Conservation (phyloP, 2,329 filamentous ascomycete species). For the Grosmannia penicillata region DNA sequence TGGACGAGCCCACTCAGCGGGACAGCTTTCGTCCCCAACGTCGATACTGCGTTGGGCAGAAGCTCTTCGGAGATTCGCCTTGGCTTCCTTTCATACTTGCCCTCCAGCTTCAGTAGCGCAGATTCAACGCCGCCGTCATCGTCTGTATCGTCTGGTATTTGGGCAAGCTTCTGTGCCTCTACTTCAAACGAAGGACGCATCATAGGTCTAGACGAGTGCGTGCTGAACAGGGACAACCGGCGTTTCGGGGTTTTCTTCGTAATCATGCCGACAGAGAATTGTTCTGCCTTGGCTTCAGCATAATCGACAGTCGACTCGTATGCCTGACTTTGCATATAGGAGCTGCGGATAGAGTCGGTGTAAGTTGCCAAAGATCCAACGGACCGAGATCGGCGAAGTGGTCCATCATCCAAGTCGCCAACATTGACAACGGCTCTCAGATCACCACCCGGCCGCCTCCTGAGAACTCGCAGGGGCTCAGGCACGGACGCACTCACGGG, state of each 20-base stretch:
- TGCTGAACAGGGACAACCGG: conserved; percentile 41
- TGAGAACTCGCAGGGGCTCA: conserved; percentile 45
- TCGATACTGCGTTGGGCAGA: neutral
- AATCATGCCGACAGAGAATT: conserved; percentile 42
- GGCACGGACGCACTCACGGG: conserved; percentile 30
- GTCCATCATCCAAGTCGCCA: conserved; percentile 38
- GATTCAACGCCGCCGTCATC: conserved; percentile 83
- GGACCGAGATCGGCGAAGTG: conserved; percentile 38
- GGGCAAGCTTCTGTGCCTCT: conserved; percentile 73
- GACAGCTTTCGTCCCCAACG: neutral
- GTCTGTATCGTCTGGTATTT: conserved; percentile 67
- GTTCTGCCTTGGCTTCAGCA: conserved; percentile 23
- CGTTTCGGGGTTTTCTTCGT: conserved; percentile 33
- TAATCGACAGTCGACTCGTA: conserved; percentile 25
- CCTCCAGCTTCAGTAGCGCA: conserved; percentile 83
- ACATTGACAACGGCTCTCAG: conserved; percentile 53
- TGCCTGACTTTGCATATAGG: conserved; percentile 30
- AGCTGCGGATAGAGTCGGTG: conserved; percentile 45
- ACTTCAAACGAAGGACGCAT: conserved; percentile 72
- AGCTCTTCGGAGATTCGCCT: neutral
- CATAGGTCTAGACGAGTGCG: conserved; percentile 44
- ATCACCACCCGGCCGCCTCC: conserved; percentile 62
- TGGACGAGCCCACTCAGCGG: conserved; percentile 5
- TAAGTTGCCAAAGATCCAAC: conserved; percentile 45
- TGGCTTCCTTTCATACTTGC: conserved; percentile 51